These are phyloP conservation scores for Xylariaceae sp. DNA, from an alignment of 2,329 filamentous ascomycete genomes.

Conservation along the genomic window DNA sequence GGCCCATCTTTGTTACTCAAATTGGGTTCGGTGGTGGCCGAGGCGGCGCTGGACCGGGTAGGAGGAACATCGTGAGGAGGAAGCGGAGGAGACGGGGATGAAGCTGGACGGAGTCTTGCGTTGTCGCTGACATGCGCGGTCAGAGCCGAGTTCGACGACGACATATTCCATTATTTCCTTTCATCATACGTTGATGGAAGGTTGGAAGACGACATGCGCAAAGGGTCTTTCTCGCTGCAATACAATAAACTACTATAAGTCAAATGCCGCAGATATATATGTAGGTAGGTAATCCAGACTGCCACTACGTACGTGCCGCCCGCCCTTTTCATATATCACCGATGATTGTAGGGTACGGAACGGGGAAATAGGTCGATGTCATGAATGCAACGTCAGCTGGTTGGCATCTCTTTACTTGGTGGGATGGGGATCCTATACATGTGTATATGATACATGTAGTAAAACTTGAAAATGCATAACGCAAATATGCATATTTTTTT, in stretches of 20 bases:
- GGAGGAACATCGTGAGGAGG: slow-evolving; percentile 6
- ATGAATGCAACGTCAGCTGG: slow-evolving; percentile 21
- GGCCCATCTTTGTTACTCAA: slow-evolving; percentile 1
- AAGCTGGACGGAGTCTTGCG: slow-evolving; percentile 15
- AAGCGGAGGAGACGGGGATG: slow-evolving; percentile 5
- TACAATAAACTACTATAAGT: too few species aligned
- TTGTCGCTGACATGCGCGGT: slow-evolving; percentile 33
- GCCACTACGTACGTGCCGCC: too few species aligned
- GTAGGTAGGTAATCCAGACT: too few species aligned
- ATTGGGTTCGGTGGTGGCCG: slow-evolving; percentile 8
- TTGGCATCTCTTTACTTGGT: neutral
- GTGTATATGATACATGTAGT: too few species aligned
- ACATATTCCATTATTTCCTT: slow-evolving; percentile 40
- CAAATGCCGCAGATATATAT: neutral
- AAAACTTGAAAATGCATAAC: neutral
- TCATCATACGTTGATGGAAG: neutral
- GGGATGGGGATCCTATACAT: neutral
- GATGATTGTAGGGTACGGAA: neutral
- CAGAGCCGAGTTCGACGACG: slow-evolving; percentile 35
- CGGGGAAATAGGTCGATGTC: slow-evolving; percentile 17
- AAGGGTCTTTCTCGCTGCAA: too few species aligned
- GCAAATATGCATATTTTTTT: too few species aligned
- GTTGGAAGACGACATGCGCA: neutral
- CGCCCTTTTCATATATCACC: too few species aligned
- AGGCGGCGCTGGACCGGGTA: slow-evolving; percentile 1